Evolutionary conservation across 2,329 filamentous ascomycete species (phyloP).

Genomic region (Pseudogymnoascus destructans): DNA sequence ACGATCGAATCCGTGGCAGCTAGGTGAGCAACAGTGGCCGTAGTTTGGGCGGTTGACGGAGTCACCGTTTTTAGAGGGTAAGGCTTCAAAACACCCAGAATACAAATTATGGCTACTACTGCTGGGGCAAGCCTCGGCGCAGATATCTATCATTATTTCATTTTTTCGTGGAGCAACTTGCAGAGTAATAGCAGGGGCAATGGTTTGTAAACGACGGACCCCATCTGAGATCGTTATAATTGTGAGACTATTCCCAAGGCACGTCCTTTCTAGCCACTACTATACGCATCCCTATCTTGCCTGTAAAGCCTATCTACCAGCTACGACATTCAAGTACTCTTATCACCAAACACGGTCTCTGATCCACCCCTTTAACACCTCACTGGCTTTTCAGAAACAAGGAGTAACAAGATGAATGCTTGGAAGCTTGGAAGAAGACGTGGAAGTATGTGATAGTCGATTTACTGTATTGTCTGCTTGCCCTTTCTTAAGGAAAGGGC

Average conservation of each 20-base stretch:
- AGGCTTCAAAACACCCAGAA: constrained; percentile 14
- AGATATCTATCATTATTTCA: constrained; percentile 1
- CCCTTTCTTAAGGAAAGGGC: too few relatives aligned
- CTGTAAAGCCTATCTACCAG: background rate
- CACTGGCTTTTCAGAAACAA: too few relatives aligned
- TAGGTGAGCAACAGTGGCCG: constrained; percentile 15
- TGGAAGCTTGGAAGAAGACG: too few relatives aligned
- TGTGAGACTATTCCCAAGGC: background rate
- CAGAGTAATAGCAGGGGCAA: background rate
- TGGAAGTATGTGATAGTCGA: too few relatives aligned
- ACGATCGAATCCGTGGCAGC: constrained; percentile 28
- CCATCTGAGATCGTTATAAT: background rate
- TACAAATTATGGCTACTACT: constrained; percentile 15
- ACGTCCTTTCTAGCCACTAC: background rate
- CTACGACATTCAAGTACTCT: background rate
- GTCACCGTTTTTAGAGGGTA: constrained; percentile 15
- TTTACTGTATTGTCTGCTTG: too few relatives aligned
- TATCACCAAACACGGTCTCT: background rate
- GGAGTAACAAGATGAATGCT: too few relatives aligned
- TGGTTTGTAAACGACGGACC: background rate
- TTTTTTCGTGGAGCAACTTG: constrained; percentile 10
- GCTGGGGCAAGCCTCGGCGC: constrained; percentile 10
- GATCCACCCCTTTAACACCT: background rate
- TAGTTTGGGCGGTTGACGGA: constrained; percentile 7
- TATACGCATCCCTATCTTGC: background rate